These are phyloP conservation scores for Phytophthora tentaculata DNA, from an alignment of 352 stramenopile genomes.

Conservation along the genomic window DNA sequence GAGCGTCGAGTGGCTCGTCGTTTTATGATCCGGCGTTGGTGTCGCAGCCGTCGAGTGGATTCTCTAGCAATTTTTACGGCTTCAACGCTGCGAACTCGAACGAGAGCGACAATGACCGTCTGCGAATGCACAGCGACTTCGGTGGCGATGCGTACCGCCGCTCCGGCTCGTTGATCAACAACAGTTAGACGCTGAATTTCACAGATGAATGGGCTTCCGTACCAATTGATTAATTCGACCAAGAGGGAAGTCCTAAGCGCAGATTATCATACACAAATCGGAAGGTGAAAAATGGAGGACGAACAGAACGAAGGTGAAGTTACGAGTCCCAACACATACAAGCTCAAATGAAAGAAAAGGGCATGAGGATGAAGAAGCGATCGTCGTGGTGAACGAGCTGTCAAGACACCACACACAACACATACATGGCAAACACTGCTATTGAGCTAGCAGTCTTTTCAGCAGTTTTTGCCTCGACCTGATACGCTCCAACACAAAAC, in stretches of 20 bases:
- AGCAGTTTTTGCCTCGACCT: constrained; percentile 15
- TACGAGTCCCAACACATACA: constrained; percentile 26
- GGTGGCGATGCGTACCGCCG: constrained; percentile 48
- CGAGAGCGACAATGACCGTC: constrained; percentile 36
- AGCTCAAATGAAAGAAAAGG: constrained; percentile 24
- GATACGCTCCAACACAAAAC: constrained; percentile 28
- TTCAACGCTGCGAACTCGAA: constrained; percentile 33
- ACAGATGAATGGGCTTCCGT: background rate
- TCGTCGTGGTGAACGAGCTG: constrained; percentile 3
- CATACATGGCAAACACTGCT: constrained; percentile 19
- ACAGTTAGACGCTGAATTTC: constrained; percentile 34
- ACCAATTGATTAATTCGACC: background rate
- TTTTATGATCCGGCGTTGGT: constrained; percentile 68
- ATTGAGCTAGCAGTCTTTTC: constrained; percentile 23
- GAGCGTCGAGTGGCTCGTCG: constrained; percentile 30
- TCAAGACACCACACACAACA: constrained; percentile 37
- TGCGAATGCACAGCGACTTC: constrained; percentile 39
- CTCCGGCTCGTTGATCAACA: constrained; percentile 56
- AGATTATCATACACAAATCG: constrained; percentile 25
- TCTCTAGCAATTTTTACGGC: constrained; percentile 46
- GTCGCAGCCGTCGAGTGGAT: constrained; percentile 38
- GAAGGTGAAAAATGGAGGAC: constrained; percentile 18
- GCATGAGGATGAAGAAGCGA: constrained; percentile 16
- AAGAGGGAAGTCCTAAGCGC: background rate
- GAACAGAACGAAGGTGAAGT: constrained; percentile 24